phyloP scores from a whole-genome alignment of 2,329 filamentous ascomycete species.

The Aspergillus sergii region DNA sequence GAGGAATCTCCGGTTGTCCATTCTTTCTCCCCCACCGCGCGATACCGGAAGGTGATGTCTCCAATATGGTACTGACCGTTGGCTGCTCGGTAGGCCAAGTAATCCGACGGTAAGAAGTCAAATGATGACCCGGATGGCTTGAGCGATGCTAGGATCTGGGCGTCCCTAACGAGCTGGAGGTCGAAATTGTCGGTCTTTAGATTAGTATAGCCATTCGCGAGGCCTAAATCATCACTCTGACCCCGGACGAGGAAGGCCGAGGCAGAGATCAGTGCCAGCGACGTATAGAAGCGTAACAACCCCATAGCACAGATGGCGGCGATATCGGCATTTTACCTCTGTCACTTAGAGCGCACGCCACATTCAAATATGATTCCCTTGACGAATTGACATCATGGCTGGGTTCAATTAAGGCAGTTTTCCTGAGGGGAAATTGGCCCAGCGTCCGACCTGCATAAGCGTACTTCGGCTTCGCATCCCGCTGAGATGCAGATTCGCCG shows the following conservation, averaged over 20 bases:
- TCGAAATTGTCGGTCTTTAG: constrained; percentile 45
- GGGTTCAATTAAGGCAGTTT: not conserved
- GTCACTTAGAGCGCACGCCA: not conserved
- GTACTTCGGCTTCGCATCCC: not conserved
- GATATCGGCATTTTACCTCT: not conserved
- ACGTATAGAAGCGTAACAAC: too few species aligned
- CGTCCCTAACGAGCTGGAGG: constrained; percentile 46
- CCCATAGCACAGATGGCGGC: not conserved
- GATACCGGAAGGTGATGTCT: constrained; percentile 60
- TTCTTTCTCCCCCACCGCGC: constrained; percentile 35
- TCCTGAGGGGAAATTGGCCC: not conserved
- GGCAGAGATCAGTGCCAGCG: not conserved
- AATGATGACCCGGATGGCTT: constrained; percentile 46
- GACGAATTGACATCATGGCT: not conserved
- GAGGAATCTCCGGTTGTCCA: constrained; percentile 57
- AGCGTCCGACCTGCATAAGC: not conserved
- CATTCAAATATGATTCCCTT: not conserved
- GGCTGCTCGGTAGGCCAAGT: constrained; percentile 49
- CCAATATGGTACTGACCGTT: constrained; percentile 62
- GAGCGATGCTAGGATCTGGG: constrained; percentile 55
- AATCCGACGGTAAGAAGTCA: constrained; percentile 60
- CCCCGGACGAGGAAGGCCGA: not conserved
- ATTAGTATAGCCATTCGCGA: not conserved
- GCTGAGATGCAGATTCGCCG: not conserved
- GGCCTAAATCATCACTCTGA: not conserved